These are phyloP conservation scores for Mycena pura DNA, from an alignment of 768 basidiomycete species.

Conservation along the genomic window DNA sequence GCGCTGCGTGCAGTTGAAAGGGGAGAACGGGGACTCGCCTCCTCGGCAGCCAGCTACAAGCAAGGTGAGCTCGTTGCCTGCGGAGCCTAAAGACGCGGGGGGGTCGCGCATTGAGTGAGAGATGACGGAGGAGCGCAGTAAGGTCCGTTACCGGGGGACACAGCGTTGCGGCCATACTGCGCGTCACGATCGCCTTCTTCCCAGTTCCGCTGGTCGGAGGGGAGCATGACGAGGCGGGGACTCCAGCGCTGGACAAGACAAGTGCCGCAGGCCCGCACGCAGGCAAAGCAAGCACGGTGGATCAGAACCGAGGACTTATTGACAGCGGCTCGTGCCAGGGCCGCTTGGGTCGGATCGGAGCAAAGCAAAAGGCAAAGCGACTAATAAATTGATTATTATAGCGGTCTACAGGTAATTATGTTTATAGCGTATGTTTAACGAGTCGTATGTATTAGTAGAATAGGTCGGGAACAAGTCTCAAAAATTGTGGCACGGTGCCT, in stretches of 20 bases:
- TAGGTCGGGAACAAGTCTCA: no score
- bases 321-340: constrained; percentile 57
- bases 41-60: constrained; percentile 85
- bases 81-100: constrained; percentile 13
- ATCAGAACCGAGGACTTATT: constrained; percentile 41
- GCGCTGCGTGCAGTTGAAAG: constrained; percentile 22
- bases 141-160: constrained; percentile 25
- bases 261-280: constrained; percentile 58
- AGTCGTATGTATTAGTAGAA: no score
- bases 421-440: no score
- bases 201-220: constrained; percentile 56
- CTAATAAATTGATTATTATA: no score
- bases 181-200: constrained; percentile 32
- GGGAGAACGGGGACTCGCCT: constrained; percentile 47
- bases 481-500: no score
- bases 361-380: no score
- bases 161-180: constrained; percentile 14
- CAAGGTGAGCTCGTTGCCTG: constrained; percentile 55
- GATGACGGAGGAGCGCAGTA: neutral
- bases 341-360: no score
- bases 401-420: no score
- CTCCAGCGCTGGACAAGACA: constrained; percentile 56
- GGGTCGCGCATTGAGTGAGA: constrained; percentile 8
- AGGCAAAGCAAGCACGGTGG: constrained; percentile 73
- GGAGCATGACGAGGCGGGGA: constrained; percentile 65